Base-by-base conservation (phyloP, 2,329 filamentous ascomycete genomes). In the Arachnomyces sp. region DNA sequence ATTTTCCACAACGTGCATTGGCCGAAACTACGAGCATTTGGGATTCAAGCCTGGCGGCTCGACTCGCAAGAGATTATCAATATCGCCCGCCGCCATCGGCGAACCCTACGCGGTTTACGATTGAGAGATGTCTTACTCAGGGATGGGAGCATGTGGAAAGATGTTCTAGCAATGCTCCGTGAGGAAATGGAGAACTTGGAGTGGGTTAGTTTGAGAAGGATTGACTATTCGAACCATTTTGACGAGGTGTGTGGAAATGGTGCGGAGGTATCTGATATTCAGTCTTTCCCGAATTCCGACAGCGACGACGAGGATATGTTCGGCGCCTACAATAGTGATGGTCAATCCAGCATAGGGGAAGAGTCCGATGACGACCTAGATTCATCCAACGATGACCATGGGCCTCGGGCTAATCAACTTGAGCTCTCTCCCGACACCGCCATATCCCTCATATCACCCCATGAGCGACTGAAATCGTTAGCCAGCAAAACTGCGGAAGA, bases 41-140 rank as follows among this genome's bases (percentile, higher is more conserved):
- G 79, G 2, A 72, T 84, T 15, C 77, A 81, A 47, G 72, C 75
- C 11, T 83, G 80, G 80, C 69, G 70, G 31, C 59, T 83, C 3
- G 63, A 73, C 34, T 70, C 73, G 1, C 66, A 73, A 1, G 80
- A 84, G 51, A 76, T 84, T 36, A 74, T 79, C 34, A 60, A 59
- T 0, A 59, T 83, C 4, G 67, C 74, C 2, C 62, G 67, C 20
- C 69, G 77, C 30, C 77, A 83, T 50, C 63, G 67, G 36, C 64
- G 69, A 8, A 73, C 68, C 17, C 59, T 84, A 3, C 72, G 72
- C 31, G 77, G 78, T 3, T 59, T 84, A 14, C 66, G 79, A 14
- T 57, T 84, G 15, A 64, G 74, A 38, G 72, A 77, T 38, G 70
- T 84, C n/a, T 67, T 76, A 15, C 64, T 84, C 7, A 76, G 74